Conservation (phyloP, 305 asterid genomes). For the Euphrasia arctica region DNA sequence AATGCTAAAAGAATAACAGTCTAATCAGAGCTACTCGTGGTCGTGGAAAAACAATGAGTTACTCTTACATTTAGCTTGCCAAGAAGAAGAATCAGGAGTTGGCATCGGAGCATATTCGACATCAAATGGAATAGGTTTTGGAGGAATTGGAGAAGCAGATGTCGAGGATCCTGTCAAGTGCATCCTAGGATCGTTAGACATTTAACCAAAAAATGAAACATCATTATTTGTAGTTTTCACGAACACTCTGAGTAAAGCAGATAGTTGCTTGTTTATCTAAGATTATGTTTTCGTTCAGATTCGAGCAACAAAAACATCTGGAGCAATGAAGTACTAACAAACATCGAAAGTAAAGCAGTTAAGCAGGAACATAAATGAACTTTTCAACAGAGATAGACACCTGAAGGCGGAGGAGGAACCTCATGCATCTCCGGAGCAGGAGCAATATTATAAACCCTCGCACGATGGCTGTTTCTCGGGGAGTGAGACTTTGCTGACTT, state of each 20-base stretch:
- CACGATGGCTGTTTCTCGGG: constrained; percentile 37
- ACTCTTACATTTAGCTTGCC: constrained; percentile 43
- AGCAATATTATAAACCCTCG: constrained; percentile 32
- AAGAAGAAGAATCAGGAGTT: constrained; percentile 42
- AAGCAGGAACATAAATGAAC: constrained; percentile 12
- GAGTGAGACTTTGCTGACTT: constrained; percentile 39
- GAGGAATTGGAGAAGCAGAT: constrained; percentile 34
- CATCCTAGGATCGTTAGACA: constrained; percentile 26
- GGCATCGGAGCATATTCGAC: constrained; percentile 38
- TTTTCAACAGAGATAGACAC: constrained; percentile 33
- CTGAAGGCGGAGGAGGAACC: constrained; percentile 67
- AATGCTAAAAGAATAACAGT: background rate
- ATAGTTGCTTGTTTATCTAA: constrained; percentile 28
- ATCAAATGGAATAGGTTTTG: constrained; percentile 32
- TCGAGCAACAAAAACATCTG: constrained; percentile 15
- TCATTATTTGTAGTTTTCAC: background rate
- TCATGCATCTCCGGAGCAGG: constrained; percentile 46
- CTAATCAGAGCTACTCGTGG: too few relatives aligned
- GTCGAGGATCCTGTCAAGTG: constrained; percentile 38
- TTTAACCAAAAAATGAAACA: constrained; percentile 15
- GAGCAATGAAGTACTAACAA: constrained; percentile 18
- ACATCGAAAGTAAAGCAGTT: constrained; percentile 18
- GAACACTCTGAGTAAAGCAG: constrained; percentile 6
- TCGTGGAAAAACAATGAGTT: background rate
- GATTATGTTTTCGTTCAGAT: constrained; percentile 28